phyloP scores from a whole-genome alignment of 129 eudicot species.

The Rutidosis leptorrhynchoides region DNA sequence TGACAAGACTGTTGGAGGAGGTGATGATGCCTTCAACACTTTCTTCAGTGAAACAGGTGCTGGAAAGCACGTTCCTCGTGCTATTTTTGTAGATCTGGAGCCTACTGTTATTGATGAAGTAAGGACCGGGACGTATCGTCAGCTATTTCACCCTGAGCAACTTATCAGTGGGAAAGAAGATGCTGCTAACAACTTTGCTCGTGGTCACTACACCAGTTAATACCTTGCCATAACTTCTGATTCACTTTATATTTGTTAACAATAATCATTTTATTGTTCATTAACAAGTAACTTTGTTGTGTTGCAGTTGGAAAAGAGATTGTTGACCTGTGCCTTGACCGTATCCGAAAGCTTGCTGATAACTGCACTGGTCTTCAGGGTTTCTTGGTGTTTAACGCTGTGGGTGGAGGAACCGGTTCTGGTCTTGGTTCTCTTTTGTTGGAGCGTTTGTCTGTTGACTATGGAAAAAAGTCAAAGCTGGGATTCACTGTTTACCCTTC shows the following conservation, averaged over 20 bases:
- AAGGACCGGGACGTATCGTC: constrained; percentile 55
- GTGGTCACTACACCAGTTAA: constrained; percentile 57
- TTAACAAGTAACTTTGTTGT: background rate
- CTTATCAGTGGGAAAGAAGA: no score
- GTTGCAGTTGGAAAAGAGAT: constrained; percentile 51
- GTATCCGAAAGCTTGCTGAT: constrained; percentile 50
- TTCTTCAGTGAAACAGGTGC: constrained; percentile 58
- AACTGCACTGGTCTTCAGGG: constrained; percentile 60
- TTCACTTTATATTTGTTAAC: background rate
- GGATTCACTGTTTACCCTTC: constrained; percentile 57
- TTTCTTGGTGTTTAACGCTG: constrained; percentile 50
- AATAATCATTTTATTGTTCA: background rate
- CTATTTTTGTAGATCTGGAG: constrained; percentile 53
- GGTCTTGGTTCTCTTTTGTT: no score
- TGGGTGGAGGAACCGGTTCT: no score
- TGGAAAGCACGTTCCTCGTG: constrained; percentile 56
- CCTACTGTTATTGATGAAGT: constrained; percentile 56
- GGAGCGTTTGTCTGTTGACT: no score
- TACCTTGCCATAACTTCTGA: background rate
- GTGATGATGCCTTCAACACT: constrained; percentile 55
- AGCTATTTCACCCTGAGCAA: no score
- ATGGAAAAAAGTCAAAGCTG: no score
- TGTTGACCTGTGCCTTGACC: constrained; percentile 51
- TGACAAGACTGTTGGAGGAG: constrained; percentile 56
- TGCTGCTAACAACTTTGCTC: constrained; percentile 61